A percentile compares a stretch with the other conserved stretches of the same genome.
Conservation (phyloP, 352 stramenopile species). For the Phytophthora vignae region DNA sequence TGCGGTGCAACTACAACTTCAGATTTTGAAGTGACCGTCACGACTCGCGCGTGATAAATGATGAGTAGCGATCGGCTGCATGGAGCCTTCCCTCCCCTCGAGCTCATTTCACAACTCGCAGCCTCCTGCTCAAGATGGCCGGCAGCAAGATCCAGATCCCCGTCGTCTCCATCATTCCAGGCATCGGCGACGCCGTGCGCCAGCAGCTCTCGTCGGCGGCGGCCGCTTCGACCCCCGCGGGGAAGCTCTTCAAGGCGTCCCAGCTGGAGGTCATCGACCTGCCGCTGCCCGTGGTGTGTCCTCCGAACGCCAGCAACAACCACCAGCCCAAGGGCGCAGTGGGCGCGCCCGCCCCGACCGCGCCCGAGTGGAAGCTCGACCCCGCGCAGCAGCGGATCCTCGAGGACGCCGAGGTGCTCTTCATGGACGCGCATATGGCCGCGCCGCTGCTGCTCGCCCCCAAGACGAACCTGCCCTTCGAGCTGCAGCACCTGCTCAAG, state of each 20-base stretch:
- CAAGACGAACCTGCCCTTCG: conserved; percentile 41
- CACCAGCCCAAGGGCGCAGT: conserved; percentile 25
- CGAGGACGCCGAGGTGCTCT: conserved; percentile 37
- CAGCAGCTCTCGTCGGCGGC: conserved; percentile 34
- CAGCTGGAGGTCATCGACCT: conserved; percentile 46
- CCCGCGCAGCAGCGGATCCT: conserved; percentile 35
- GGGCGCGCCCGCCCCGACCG: not conserved
- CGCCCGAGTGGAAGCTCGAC: conserved; percentile 34
- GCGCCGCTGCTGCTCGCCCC: conserved; percentile 44
- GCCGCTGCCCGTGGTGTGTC: conserved; percentile 34
- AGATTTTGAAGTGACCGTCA: conserved; percentile 20
- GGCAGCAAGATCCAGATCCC: conserved; percentile 37
- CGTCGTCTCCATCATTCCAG: conserved; percentile 49
- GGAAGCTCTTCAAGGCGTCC: conserved; percentile 36
- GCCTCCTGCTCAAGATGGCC: conserved; percentile 17
- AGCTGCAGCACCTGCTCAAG: conserved; percentile 51
- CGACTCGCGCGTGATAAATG: not conserved
- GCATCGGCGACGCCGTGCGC: conserved; percentile 44
- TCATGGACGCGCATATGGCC: conserved; percentile 46
- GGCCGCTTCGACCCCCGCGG: conserved; percentile 18
- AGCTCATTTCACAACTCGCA: conserved; percentile 26
- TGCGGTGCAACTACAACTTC: conserved; percentile 1
- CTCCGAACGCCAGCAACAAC: conserved; percentile 36
- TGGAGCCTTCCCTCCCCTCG: not conserved
- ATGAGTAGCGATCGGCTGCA: conserved; percentile 8